Evolutionary conservation across 23 red algal species (phyloP).

Genomic region (Gracilaria caudata): DNA sequence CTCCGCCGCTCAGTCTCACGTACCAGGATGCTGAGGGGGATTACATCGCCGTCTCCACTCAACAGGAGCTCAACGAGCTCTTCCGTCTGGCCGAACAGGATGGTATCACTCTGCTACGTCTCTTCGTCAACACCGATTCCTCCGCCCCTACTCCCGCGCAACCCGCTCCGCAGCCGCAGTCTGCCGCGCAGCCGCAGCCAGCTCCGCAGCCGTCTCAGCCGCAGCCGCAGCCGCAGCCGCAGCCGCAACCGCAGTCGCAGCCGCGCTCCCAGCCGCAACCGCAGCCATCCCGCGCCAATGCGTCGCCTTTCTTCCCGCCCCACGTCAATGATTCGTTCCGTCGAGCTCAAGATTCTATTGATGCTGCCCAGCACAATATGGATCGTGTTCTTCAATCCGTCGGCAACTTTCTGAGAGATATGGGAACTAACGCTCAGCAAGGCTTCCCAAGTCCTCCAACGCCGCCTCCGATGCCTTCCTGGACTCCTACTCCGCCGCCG

Average conservation of each 20-base stretch:
- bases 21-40: constrained; percentile 45
- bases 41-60: constrained; percentile 28
- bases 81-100: constrained; percentile 19
- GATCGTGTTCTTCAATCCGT: constrained; percentile 5
- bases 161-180: constrained; percentile 16
- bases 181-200: too few species aligned
- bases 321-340: neutral
- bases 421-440: neutral
- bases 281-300: neutral
- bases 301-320: neutral
- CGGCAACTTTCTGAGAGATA: neutral
- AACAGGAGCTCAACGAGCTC: constrained; percentile 21
- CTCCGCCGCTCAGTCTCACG: constrained; percentile 27
- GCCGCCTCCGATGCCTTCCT: constrained; percentile 9
- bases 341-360: neutral
- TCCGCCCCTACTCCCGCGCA: neutral
- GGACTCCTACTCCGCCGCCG: constrained; percentile 6
- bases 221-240: neutral
- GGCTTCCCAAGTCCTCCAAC: neutral
- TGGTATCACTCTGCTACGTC: neutral
- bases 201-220: neutral
- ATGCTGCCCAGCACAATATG: neutral
- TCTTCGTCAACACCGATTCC: constrained; percentile 15
- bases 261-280: constrained; percentile 1
- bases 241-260: neutral